phyloP scores from a whole-genome alignment of 1,139 yeast genomes.

The Saccharomycopsis phalli region DNA sequence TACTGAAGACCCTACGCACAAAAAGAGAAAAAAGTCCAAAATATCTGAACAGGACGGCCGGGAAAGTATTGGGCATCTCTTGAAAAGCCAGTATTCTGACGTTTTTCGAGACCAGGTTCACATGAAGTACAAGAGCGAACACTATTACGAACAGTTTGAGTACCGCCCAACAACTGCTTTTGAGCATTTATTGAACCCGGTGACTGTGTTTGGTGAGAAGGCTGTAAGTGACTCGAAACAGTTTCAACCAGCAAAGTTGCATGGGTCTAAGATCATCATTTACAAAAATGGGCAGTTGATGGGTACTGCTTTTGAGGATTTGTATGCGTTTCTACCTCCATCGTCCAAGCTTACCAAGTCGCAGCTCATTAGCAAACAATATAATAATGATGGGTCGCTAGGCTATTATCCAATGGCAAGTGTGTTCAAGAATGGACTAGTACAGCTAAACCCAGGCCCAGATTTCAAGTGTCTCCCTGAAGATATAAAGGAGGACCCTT shows the following conservation, averaged over 20 bases:
- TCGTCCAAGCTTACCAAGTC: conserved; percentile 32
- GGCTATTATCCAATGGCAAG: conserved; percentile 93
- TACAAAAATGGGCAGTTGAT: conserved; percentile 67
- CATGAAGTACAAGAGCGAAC: conserved; percentile 65
- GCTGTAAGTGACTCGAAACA: conserved; percentile 38
- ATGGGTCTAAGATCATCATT: conserved; percentile 51
- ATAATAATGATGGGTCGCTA: conserved; percentile 63
- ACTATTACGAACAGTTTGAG: conserved; percentile 82
- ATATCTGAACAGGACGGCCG: conserved; percentile 24
- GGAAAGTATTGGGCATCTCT: conserved; percentile 18
- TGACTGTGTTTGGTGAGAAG: conserved; percentile 58
- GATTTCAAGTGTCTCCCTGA: conserved; percentile 41
- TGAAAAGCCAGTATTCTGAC: conserved; percentile 23
- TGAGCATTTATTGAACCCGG: conserved; percentile 71
- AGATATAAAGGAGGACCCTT: conserved; percentile 27
- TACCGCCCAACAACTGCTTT: conserved; percentile 67
- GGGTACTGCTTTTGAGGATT: conserved; percentile 58
- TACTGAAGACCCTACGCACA: conserved; percentile 22
- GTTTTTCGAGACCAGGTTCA: conserved; percentile 80
- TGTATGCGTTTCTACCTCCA: conserved; percentile 77
- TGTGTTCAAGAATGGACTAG: conserved; percentile 73
- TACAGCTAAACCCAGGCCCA: conserved; percentile 62
- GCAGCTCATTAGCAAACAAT: conserved; percentile 23
- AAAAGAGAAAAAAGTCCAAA: conserved; percentile 21
- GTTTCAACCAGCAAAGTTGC: conserved; percentile 37